Conservation (phyloP, 106 monocot genomes). For the Acanthochlamys bracteata region DNA sequence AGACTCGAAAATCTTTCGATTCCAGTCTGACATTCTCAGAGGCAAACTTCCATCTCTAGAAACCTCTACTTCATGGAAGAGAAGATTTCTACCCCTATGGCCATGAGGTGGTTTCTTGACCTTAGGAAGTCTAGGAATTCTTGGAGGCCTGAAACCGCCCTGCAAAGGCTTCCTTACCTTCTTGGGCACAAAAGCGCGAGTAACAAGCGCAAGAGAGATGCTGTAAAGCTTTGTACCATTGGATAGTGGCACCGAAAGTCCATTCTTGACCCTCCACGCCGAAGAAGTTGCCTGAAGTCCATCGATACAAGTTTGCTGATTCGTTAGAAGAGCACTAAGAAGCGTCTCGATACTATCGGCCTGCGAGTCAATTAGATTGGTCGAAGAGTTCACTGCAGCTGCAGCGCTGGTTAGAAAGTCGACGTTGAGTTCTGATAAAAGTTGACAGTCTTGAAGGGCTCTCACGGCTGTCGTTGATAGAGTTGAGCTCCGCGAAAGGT, state of each 20-base stretch:
- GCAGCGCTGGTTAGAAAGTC: conserved; percentile 8
- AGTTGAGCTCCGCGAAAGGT: conserved; percentile 2
- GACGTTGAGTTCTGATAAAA: conserved; percentile 17
- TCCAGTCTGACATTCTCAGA: neutral
- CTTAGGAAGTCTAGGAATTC: neutral
- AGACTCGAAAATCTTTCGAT: neutral
- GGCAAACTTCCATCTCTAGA: neutral
- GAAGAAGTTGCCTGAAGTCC: conserved; percentile 14
- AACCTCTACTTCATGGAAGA: neutral
- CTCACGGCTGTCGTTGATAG: neutral
- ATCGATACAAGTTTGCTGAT: conserved; percentile 24
- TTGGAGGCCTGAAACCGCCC: neutral
- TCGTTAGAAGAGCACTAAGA: conserved; percentile 25
- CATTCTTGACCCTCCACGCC: conserved; percentile 4
- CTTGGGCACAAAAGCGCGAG: conserved; percentile 16
- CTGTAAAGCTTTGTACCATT: conserved; percentile 23
- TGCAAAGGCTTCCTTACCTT: neutral
- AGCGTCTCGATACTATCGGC: conserved; percentile 9
- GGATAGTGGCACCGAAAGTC: conserved; percentile 10
- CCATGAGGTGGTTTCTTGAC: neutral
- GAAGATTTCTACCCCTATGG: neutral
- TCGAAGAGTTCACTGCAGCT: conserved; percentile 1
- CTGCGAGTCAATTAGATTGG: conserved; percentile 6
- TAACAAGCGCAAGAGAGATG: conserved; percentile 19
- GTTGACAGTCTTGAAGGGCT: conserved; percentile 25